Evolutionary conservation across 805 yeast species (phyloP).

Genomic region (Kuraishia molischiana): DNA sequence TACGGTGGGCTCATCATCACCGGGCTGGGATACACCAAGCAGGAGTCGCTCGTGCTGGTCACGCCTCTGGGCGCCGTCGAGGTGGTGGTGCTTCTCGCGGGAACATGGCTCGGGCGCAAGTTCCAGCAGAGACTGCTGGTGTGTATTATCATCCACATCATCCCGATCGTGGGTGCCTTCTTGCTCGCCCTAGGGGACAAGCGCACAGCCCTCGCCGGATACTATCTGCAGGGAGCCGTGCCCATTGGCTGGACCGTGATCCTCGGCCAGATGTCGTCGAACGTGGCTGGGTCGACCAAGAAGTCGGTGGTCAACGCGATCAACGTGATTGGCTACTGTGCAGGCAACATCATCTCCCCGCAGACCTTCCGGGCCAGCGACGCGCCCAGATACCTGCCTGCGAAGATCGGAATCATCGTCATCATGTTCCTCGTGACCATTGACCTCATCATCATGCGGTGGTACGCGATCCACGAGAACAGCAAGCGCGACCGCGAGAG

Average conservation of each 20-base stretch:
- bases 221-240: neutral
- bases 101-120: conserved; percentile 2
- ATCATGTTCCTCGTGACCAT: conserved; percentile 5
- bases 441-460: neutral
- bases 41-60: conserved; percentile 38
- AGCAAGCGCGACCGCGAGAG: conserved; percentile 20
- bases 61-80: conserved; percentile 49
- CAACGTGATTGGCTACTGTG: conserved; percentile 46
- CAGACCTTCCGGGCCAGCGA: conserved; percentile 43
- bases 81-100: conserved; percentile 22
- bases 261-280: conserved; percentile 14
- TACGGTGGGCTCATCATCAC: conserved; percentile 43
- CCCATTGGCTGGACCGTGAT: neutral
- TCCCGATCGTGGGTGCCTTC: conserved; percentile 16
- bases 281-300: conserved; percentile 55
- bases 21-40: conserved; percentile 36
- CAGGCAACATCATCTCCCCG: conserved; percentile 52
- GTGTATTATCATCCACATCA: conserved; percentile 20
- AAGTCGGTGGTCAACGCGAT: conserved; percentile 41
- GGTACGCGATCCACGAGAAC: conserved; percentile 20
- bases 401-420: conserved; percentile 17
- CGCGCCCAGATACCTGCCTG: conserved; percentile 33
- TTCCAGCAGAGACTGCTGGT: conserved; percentile 38
- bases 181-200: conserved; percentile 6
- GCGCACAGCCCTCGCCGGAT: neutral